These are phyloP conservation scores for Secale cereale DNA, from an alignment of 176 grass and related monocot genomes.

Conservation along the genomic window DNA sequence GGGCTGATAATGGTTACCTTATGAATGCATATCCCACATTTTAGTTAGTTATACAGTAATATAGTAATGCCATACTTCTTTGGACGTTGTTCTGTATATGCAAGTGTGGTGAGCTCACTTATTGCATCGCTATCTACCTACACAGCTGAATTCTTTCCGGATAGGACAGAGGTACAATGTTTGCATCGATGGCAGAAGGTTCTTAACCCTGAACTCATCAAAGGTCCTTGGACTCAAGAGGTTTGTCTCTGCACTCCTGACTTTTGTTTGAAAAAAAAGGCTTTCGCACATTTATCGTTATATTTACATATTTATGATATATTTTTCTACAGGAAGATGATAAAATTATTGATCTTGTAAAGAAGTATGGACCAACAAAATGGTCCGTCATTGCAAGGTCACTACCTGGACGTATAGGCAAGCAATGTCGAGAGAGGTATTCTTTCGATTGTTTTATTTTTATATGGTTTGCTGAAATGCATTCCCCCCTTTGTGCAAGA, in stretches of 20 bases:
- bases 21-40: background rate
- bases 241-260: slow-evolving; percentile 43
- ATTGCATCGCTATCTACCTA: slow-evolving; percentile 17
- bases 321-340: slow-evolving; percentile 78
- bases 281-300: slow-evolving; percentile 8
- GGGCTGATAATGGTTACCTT: background rate
- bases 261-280: slow-evolving; percentile 20
- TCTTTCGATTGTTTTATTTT: slow-evolving; percentile 13
- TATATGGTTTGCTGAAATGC: background rate
- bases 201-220: slow-evolving; percentile 97
- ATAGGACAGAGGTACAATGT: slow-evolving; percentile 98
- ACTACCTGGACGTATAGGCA: slow-evolving; percentile 95
- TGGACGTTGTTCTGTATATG: background rate
- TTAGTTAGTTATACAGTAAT: background rate
- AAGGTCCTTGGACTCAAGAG: slow-evolving; percentile 95
- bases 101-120: slow-evolving; percentile 11
- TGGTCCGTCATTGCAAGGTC: slow-evolving; percentile 92
- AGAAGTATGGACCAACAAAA: slow-evolving; percentile 90
- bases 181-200: slow-evolving; percentile 99
- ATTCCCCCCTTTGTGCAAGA: background rate
- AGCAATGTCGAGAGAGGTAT: slow-evolving; percentile 98
- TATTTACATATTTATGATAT: slow-evolving; percentile 26
- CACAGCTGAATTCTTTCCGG: slow-evolving; percentile 81
- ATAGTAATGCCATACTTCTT: background rate
- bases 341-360: slow-evolving; percentile 80